These are phyloP conservation scores for Hanseniaspora lachancei DNA, from an alignment of 805 yeast genomes.

Conservation along the genomic window DNA sequence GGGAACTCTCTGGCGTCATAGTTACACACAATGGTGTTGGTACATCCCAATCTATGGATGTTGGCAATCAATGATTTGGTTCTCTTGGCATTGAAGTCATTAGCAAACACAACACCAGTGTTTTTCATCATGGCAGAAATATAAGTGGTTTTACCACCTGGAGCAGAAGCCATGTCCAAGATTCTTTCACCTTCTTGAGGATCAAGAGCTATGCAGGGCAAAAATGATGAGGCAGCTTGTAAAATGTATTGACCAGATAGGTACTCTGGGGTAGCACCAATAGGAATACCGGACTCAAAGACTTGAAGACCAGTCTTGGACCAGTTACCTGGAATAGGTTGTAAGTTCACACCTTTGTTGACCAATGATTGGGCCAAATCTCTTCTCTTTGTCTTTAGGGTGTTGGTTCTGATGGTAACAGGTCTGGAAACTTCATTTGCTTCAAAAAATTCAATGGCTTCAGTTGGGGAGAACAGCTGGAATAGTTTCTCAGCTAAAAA, in stretches of 20 bases:
- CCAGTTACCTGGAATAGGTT: slow-evolving; percentile 88
- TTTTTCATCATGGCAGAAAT: slow-evolving; percentile 93
- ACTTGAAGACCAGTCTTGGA: slow-evolving; percentile 95
- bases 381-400: slow-evolving; percentile 85
- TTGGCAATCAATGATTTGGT: slow-evolving; percentile 94
- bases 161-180: slow-evolving; percentile 98
- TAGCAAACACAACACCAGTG: slow-evolving; percentile 94
- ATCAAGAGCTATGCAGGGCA: slow-evolving; percentile 93
- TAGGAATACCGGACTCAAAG: slow-evolving; percentile 97
- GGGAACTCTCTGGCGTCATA: slow-evolving; percentile 98
- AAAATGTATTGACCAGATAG: slow-evolving; percentile 93
- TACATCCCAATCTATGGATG: slow-evolving; percentile 92
- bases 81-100: slow-evolving; percentile 92
- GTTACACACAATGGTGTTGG: slow-evolving; percentile 90
- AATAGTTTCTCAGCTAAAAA: slow-evolving; percentile 89
- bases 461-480: slow-evolving; percentile 82
- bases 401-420: slow-evolving; percentile 92
- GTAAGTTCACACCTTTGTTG: slow-evolving; percentile 91
- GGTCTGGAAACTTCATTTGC: slow-evolving; percentile 97
- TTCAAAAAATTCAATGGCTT: slow-evolving; percentile 95
- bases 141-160: slow-evolving; percentile 97
- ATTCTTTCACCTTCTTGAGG: slow-evolving; percentile 96
- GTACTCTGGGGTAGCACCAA: slow-evolving; percentile 98
- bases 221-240: slow-evolving; percentile 95
- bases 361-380: slow-evolving; percentile 90